Evolutionary conservation across 2,329 filamentous ascomycete genomes (phyloP).

Genomic region (Diaporthe ampelina): DNA sequence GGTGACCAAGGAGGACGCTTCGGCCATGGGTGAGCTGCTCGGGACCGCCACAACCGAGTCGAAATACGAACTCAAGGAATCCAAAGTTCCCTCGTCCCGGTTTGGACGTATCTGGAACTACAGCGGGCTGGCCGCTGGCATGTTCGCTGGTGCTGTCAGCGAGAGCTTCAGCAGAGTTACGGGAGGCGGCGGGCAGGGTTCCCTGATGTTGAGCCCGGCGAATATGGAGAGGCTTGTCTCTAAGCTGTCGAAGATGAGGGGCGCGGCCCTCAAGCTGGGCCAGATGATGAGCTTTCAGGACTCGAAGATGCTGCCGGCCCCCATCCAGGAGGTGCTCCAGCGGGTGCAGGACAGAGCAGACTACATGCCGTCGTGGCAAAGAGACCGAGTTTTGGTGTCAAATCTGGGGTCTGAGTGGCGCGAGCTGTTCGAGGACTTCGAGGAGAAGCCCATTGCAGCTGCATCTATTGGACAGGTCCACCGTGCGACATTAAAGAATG

Average conservation of each 20-base stretch:
- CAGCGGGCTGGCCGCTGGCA: constrained; percentile 90
- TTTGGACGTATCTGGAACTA: constrained; percentile 95
- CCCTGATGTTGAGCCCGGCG: constrained; percentile 85
- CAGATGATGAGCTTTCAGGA: constrained; percentile 99
- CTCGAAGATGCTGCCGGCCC: constrained; percentile 89
- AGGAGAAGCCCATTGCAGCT: constrained; percentile 92
- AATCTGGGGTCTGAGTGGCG: constrained; percentile 91
- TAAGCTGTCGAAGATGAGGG: constrained; percentile 95
- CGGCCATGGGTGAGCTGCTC: constrained; percentile 44
- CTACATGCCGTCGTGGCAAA: constrained; percentile 96
- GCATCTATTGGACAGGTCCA: constrained; percentile 98
- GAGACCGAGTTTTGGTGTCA: constrained; percentile 82
- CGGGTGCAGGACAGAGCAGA: constrained; percentile 96
- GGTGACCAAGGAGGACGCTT: constrained; percentile 46
- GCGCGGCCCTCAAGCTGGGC: constrained; percentile 95
- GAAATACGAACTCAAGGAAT: constrained; percentile 84
- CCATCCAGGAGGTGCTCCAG: constrained; percentile 90
- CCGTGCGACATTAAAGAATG: constrained; percentile 82
- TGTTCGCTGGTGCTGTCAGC: constrained; percentile 92
- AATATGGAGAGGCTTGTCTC: constrained; percentile 96
- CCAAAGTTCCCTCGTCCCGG: constrained; percentile 88
- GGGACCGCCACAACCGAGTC: constrained; percentile 47
- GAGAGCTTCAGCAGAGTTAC: constrained; percentile 87
- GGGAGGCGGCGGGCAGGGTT: constrained; percentile 77
- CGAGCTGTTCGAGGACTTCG: constrained; percentile 84